Conservation (phyloP, 805 yeast species). For the Ogataea methylovora region DNA sequence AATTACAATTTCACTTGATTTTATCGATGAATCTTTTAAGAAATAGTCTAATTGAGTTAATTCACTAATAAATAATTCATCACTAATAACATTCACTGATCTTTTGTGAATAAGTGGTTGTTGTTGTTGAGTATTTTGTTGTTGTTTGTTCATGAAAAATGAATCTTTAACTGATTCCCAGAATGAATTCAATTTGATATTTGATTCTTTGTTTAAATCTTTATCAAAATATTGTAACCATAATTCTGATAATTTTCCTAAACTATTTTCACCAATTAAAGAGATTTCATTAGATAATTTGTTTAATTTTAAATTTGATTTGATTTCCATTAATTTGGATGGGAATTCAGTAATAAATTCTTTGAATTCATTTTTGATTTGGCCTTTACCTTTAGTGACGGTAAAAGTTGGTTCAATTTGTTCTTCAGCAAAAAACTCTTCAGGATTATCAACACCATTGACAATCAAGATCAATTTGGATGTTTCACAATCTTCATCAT, state of each 20-base stretch:
- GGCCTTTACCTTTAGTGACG: slow-evolving; percentile 1
- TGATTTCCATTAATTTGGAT: slow-evolving; percentile 9
- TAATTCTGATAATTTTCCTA: slow-evolving; percentile 8
- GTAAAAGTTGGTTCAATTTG: slow-evolving; percentile 14
- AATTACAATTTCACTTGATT: slow-evolving; percentile 24
- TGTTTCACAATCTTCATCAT: slow-evolving; percentile 6
- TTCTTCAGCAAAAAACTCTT: slow-evolving; percentile 17
- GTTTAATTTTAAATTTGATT: slow-evolving; percentile 10
- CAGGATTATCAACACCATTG: slow-evolving; percentile 33
- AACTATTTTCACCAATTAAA: slow-evolving; percentile 11
- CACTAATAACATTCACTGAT: slow-evolving; percentile 29
- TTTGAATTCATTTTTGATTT: slow-evolving; percentile 6
- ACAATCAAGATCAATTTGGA: slow-evolving; percentile 31
- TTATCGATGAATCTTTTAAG: slow-evolving; percentile 13
- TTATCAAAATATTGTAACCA: slow-evolving; percentile 20
- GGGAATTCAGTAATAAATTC: slow-evolving; percentile 20
- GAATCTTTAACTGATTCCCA: slow-evolving; percentile 28
- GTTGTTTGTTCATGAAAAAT: slow-evolving; percentile 6
- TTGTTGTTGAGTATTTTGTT: slow-evolving; percentile 3
- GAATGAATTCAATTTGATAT: slow-evolving; percentile 25
- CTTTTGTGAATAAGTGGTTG: slow-evolving; percentile 11
- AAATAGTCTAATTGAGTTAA: slow-evolving; percentile 39
- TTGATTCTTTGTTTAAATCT: slow-evolving; percentile 14
- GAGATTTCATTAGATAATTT: slow-evolving; percentile 20
- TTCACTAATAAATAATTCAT: slow-evolving; percentile 40